These are phyloP conservation scores for Zymoseptoria pseudotritici DNA, from an alignment of 2,329 filamentous ascomycete species.

Conservation along the genomic window DNA sequence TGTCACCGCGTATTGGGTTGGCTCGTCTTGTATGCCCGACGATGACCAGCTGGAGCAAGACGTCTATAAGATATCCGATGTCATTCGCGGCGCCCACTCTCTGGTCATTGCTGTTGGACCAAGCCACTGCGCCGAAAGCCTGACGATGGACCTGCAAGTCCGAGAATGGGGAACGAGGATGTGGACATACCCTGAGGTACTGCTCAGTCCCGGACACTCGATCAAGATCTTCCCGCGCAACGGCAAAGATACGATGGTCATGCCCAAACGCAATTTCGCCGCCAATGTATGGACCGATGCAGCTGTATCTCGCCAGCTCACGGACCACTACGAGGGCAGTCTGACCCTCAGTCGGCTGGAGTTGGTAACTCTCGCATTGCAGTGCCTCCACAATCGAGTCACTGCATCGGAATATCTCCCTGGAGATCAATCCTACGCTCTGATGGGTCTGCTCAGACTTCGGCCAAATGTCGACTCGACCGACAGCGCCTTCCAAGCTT, in stretches of 20 bases:
- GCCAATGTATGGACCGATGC: slow-evolving; percentile 37
- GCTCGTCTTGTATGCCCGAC: slow-evolving; percentile 25
- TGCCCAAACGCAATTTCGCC: slow-evolving; percentile 38
- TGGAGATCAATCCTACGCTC: slow-evolving; percentile 39
- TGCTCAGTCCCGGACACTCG: slow-evolving; percentile 28
- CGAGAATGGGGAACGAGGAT: slow-evolving; percentile 40
- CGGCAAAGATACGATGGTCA: slow-evolving; percentile 14
- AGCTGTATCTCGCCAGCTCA: slow-evolving; percentile 33
- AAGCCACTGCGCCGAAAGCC: slow-evolving; percentile 13
- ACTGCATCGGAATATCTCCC: slow-evolving; percentile 30
- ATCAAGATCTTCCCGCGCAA: slow-evolving; percentile 31
- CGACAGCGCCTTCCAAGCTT: slow-evolving; percentile 42
- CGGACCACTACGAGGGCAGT: slow-evolving; percentile 41
- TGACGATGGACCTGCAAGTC: slow-evolving; percentile 27
- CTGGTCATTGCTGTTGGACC: slow-evolving; percentile 37
- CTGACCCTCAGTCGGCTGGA: slow-evolving; percentile 36
- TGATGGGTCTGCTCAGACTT: slow-evolving; percentile 41
- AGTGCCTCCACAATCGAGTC: slow-evolving; percentile 35
- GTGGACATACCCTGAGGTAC: slow-evolving; percentile 42
- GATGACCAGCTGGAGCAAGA: slow-evolving; percentile 23
- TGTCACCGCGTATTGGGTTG: slow-evolving; percentile 6
- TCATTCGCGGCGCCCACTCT: slow-evolving; percentile 37
- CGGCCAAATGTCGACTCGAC: slow-evolving; percentile 33
- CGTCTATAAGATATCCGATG: slow-evolving; percentile 41
- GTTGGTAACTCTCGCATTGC: slow-evolving; percentile 35